These are phyloP conservation scores for Alternaria sp. DNA, from an alignment of 2,329 filamentous ascomycete species.

Conservation along the genomic window DNA sequence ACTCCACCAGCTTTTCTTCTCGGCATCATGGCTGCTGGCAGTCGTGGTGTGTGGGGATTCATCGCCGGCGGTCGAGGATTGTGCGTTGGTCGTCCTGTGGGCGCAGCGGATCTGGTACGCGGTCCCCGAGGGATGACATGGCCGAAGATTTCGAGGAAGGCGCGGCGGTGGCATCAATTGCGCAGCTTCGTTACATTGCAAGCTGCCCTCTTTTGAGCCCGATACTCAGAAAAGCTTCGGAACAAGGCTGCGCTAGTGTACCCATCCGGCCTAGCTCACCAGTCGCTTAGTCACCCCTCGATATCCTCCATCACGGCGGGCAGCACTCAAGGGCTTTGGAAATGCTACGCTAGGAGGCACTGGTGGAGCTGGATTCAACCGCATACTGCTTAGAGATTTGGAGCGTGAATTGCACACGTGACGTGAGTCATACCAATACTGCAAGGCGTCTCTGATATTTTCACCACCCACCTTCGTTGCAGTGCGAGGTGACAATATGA, in stretches of 20 bases:
- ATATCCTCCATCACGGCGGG: slow-evolving; percentile 20
- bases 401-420: slow-evolving; percentile 5
- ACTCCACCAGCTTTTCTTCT: slow-evolving; percentile 17
- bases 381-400: not conserved
- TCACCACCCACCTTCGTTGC: slow-evolving; percentile 4
- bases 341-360: slow-evolving; percentile 6
- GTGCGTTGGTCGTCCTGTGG: slow-evolving; percentile 32
- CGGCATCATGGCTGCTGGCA: slow-evolving; percentile 1
- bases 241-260: slow-evolving; percentile 19
- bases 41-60: slow-evolving; percentile 16
- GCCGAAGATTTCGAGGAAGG: slow-evolving; percentile 54
- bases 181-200: slow-evolving; percentile 46
- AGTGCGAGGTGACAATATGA: slow-evolving; percentile 26
- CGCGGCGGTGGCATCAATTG: slow-evolving; percentile 59
- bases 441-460: slow-evolving; percentile 1
- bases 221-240: slow-evolving; percentile 31
- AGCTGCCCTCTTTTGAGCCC: slow-evolving; percentile 22
- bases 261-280: slow-evolving; percentile 19
- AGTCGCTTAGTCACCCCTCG: slow-evolving; percentile 34
- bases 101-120: slow-evolving; percentile 45
- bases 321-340: slow-evolving; percentile 1
- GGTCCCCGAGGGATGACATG: slow-evolving; percentile 55
- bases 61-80: slow-evolving; percentile 23
- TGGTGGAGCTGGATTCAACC: not conserved
- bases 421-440: slow-evolving; percentile 16